Evolutionary conservation across 2,329 filamentous ascomycete genomes (phyloP).

Genomic region (Aspergillus pseudoviridinutans): DNA sequence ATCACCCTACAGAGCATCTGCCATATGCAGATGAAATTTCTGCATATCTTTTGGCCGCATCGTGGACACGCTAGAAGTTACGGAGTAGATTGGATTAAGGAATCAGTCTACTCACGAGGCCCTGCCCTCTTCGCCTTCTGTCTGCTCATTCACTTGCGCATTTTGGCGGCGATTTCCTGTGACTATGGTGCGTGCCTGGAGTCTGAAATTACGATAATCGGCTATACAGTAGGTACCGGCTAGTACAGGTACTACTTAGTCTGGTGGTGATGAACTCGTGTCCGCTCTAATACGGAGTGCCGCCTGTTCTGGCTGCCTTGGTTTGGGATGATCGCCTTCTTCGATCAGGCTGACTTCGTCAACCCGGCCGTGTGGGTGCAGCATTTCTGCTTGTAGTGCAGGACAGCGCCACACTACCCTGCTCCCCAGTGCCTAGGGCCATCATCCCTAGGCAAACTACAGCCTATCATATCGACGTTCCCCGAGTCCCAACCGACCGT

Average conservation of each 20-base stretch:
- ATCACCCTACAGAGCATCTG: too few relatives aligned
- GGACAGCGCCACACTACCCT: not conserved
- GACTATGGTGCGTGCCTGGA: not conserved
- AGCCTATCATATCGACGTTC: not conserved
- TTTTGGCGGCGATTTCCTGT: not conserved
- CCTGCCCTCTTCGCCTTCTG: not conserved
- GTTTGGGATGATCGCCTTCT: constrained; percentile 4
- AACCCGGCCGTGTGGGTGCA: constrained; percentile 5
- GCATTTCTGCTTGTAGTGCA: not conserved
- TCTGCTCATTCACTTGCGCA: not conserved
- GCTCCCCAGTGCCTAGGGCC: too few relatives aligned
- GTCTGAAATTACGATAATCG: constrained; percentile 15
- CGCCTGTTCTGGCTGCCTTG: constrained; percentile 10
- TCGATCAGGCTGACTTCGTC: not conserved
- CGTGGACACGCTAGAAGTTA: too few relatives aligned
- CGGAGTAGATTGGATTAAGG: too few relatives aligned
- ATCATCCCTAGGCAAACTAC: not conserved
- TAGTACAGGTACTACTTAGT: constrained; percentile 15
- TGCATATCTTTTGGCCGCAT: constrained; percentile 12
- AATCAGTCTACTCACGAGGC: not conserved
- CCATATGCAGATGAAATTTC: not conserved
- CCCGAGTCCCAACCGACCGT: not conserved
- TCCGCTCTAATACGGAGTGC: constrained; percentile 7
- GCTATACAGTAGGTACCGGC: constrained; percentile 10
- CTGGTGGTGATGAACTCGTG: constrained; percentile 9